Percentiles rank a stretch among this genome's conserved stretches.
phyloP scores from a whole-genome alignment of 2,329 filamentous ascomycete species.

The Fusarium sp. region DNA sequence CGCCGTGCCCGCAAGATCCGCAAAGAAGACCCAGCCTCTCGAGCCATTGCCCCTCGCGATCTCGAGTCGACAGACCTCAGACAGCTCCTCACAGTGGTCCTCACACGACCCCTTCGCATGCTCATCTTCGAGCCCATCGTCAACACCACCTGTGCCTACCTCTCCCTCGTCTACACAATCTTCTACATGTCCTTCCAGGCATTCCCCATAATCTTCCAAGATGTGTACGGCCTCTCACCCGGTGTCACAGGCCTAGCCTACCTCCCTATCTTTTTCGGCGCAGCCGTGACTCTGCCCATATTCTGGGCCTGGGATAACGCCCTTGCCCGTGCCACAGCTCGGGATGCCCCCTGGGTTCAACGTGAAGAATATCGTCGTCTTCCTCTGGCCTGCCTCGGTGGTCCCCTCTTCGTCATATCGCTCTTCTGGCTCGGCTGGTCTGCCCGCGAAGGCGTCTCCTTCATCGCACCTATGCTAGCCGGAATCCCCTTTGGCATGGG shows the following conservation, averaged over 20 bases:
- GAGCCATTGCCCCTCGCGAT: slow-evolving; percentile 71
- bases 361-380: slow-evolving; percentile 77
- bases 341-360: slow-evolving; percentile 67
- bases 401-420: slow-evolving; percentile 69
- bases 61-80: slow-evolving; percentile 68
- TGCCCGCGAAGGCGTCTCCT: slow-evolving; percentile 60
- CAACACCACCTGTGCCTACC: slow-evolving; percentile 75
- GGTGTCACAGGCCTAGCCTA: slow-evolving; percentile 76
- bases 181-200: slow-evolving; percentile 82
- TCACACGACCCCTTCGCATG: slow-evolving; percentile 81
- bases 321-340: slow-evolving; percentile 64
- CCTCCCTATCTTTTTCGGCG: slow-evolving; percentile 75
- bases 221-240: slow-evolving; percentile 71
- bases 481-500: slow-evolving; percentile 72
- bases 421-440: slow-evolving; percentile 75
- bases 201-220: slow-evolving; percentile 77
- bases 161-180: slow-evolving; percentile 76
- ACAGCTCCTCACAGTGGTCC: slow-evolving; percentile 75
- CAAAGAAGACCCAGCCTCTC: slow-evolving; percentile 62
- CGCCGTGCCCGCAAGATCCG: slow-evolving; percentile 68
- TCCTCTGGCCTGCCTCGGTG: slow-evolving; percentile 77
- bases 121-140: slow-evolving; percentile 79
- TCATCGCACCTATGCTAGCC: slow-evolving; percentile 68
- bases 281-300: slow-evolving; percentile 67
- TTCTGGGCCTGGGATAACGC: slow-evolving; percentile 75